These are phyloP conservation scores for Amaranthus palmeri DNA, from an alignment of 148 eudicot species.

Conservation along the genomic window DNA sequence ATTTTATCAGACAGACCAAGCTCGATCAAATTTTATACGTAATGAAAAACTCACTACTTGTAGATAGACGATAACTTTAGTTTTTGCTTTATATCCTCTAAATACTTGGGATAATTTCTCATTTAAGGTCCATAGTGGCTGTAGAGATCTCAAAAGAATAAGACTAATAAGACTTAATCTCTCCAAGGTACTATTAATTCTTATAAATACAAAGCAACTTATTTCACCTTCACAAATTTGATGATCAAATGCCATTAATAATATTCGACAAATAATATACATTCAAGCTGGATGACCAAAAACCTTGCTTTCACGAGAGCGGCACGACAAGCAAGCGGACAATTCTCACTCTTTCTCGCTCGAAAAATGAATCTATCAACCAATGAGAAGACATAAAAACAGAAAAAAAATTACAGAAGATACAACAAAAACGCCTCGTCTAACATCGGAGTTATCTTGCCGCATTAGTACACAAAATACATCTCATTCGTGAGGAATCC, in stretches of 20 bases:
- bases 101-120: no score
- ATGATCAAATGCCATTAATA: not conserved
- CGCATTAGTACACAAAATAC: constrained; percentile 88
- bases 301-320: constrained; percentile 22
- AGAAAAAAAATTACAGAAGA: not conserved
- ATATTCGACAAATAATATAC: constrained; percentile 13
- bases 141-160: no score
- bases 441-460: constrained; percentile 50
- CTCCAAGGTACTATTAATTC: no score
- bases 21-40: no score
- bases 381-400: not conserved
- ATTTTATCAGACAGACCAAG: no score
- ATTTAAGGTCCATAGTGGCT: no score
- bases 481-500: constrained; percentile 51
- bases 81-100: no score
- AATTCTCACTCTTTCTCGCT: constrained; percentile 5
- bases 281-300: constrained; percentile 9
- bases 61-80: no score
- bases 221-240: no score
- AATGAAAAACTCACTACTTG: no score
- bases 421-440: constrained; percentile 30
- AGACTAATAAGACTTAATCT: no score
- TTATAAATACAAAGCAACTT: no score
- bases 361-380: constrained; percentile 1
- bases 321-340: constrained; percentile 3